phyloP scores from a whole-genome alignment of 768 basidiomycete genomes.

The Russula dissimulans region DNA sequence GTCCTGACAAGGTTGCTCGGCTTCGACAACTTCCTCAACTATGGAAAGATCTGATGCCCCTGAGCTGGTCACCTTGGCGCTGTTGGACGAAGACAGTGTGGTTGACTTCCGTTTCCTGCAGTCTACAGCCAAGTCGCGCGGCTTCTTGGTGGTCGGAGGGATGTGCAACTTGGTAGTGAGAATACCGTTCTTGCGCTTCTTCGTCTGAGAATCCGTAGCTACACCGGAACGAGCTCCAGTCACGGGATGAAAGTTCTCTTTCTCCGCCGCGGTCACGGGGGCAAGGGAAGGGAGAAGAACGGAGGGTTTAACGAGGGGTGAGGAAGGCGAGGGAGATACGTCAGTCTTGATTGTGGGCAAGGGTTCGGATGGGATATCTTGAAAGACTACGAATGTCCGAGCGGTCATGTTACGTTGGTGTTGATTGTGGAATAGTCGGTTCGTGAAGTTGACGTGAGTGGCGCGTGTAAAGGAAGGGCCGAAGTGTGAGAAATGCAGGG shows the following conservation, averaged over 20 bases:
- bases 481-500: background rate
- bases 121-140: conserved; percentile 36
- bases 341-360: conserved; percentile 25
- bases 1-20: conserved; percentile 39
- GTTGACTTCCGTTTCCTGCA: conserved; percentile 53
- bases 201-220: conserved; percentile 30
- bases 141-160: conserved; percentile 34
- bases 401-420: conserved; percentile 36
- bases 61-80: conserved; percentile 9
- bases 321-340: conserved; percentile 22
- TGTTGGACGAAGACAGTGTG: conserved; percentile 21
- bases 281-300: conserved; percentile 21
- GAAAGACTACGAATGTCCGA: conserved; percentile 56
- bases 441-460: conserved; percentile 17
- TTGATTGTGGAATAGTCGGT: conserved; percentile 1
- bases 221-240: conserved; percentile 54
- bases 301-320: conserved; percentile 25
- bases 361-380: conserved; percentile 40
- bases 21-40: conserved; percentile 47
- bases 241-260: conserved; percentile 71
- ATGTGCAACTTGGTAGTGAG: conserved; percentile 44
- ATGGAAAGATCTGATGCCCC: conserved; percentile 14
- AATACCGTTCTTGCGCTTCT: conserved; percentile 56
- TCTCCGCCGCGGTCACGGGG: conserved; percentile 35
- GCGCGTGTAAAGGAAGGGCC: conserved; percentile 4